Base-by-base conservation (phyloP, 2,329 filamentous ascomycete species). In the Periconia sp. region DNA sequence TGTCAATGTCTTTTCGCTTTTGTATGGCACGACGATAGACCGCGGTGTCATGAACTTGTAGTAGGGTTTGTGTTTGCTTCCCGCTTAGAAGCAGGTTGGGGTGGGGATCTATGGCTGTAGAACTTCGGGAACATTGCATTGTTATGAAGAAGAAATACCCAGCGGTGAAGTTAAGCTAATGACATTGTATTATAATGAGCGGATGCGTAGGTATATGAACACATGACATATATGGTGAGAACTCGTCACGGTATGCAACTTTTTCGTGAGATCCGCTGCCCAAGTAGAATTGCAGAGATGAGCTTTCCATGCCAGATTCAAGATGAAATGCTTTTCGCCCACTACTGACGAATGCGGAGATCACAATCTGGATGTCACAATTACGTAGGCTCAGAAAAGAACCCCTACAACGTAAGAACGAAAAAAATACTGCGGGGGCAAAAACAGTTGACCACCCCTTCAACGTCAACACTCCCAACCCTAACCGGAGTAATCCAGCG, bases 401-500 rank as follows among this genome's bases (percentile, higher is more conserved):
- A 4, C n/a, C 16, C 6, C 15, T 18, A 17, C 32, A 42, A 34
- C 12, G 29, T 33, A 36, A 29, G 10, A 40, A 11, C 10, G n/a
- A 23, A 48, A 52, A 52, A 59, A 64, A 64, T n/a, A n/a, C n/a
- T n/a, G n/a, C n/a, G n/a, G n/a, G n/a, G n/a, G n/a, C n/a, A n/a
- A n/a, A n/a, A 52, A 60, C 57, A 63, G 66, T 71, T 42, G 66
- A 59, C 66, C 69, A 60, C 62, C 66, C 63, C 46, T 54, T 58
- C 56, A 52, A 46, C 47, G 40, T 53, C n/a, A n/a, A n/a, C n/a
- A n/a, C 56, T 59, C 57, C 62, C 64, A 68, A 70, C 65, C 66
- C 46, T 41, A 57, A 54, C 57, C 58, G 50, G 59, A 67, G 68
- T 70, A 69, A 49, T 70, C 67, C 67, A 68, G 64, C 63, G 53